These are phyloP conservation scores for Bruguiera sexangula DNA, from an alignment of 345 rosid species.

Conservation along the genomic window DNA sequence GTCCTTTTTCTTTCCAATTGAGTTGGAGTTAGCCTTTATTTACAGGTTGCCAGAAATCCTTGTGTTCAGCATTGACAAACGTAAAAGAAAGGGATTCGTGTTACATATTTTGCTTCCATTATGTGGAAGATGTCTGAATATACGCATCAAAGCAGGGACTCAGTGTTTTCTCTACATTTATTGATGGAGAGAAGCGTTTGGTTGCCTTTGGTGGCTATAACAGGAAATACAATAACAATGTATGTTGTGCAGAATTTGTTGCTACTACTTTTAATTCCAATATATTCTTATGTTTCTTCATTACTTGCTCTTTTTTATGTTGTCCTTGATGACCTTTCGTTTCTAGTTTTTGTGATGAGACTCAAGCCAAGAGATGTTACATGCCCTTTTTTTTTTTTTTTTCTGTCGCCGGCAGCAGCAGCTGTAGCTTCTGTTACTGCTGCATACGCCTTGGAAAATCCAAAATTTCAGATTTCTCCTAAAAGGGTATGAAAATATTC, in stretches of 20 bases:
- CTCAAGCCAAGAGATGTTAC: constrained; percentile 57
- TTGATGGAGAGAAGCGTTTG: constrained; percentile 66
- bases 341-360: constrained; percentile 72
- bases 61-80: constrained; percentile 61
- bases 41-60: constrained; percentile 83
- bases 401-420: constrained; percentile 74
- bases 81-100: constrained; percentile 79
- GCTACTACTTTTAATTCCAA: neutral
- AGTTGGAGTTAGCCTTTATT: neutral
- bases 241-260: constrained; percentile 19
- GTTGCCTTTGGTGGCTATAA: constrained; percentile 96
- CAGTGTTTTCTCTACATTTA: constrained; percentile 62
- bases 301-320: too few relatives aligned
- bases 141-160: constrained; percentile 62
- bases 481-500: constrained; percentile 36
- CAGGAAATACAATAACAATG: constrained; percentile 90
- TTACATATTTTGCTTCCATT: neutral
- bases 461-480: constrained; percentile 55
- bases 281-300: neutral
- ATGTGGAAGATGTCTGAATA: constrained; percentile 8
- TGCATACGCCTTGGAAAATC: constrained; percentile 88
- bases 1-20: constrained; percentile 1
- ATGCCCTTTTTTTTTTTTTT: constrained; percentile 47
- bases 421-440: constrained; percentile 97
- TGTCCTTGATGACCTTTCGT: constrained; percentile 11